These are phyloP conservation scores for Pyrus hybrid DNA, from an alignment of 331 rosid species.

Conservation along the genomic window DNA sequence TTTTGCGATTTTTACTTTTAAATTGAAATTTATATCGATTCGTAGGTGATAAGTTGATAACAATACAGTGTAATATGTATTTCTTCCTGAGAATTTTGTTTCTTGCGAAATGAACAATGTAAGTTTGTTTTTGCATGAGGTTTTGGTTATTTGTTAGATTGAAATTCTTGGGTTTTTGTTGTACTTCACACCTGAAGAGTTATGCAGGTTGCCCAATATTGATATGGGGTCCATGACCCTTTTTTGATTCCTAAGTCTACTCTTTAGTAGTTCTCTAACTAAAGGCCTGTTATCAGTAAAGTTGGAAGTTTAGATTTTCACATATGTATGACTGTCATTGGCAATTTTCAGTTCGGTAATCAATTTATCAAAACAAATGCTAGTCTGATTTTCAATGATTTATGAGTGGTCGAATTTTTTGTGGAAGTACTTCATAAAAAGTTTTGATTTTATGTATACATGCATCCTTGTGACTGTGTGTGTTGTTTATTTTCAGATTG, in stretches of 20 bases:
- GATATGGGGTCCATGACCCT: background rate
- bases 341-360: background rate
- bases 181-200: background rate
- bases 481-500: slow-evolving; percentile 28
- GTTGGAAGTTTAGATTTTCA: background rate
- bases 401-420: background rate
- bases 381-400: background rate
- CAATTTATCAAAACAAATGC: background rate
- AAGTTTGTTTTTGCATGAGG: background rate
- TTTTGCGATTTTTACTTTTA: background rate
- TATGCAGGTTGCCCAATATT: background rate
- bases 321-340: background rate
- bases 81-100: background rate
- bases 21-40: background rate
- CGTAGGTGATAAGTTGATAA: background rate
- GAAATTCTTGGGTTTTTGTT: background rate
- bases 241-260: background rate
- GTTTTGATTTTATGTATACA: background rate
- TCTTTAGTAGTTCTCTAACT: background rate
- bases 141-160: background rate
- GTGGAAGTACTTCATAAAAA: background rate
- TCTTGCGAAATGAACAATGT: background rate
- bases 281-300: background rate
- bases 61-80: background rate
- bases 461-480: background rate